Conservation (phyloP, 2,329 filamentous ascomycete genomes). For the Lomentospora prolificans region DNA sequence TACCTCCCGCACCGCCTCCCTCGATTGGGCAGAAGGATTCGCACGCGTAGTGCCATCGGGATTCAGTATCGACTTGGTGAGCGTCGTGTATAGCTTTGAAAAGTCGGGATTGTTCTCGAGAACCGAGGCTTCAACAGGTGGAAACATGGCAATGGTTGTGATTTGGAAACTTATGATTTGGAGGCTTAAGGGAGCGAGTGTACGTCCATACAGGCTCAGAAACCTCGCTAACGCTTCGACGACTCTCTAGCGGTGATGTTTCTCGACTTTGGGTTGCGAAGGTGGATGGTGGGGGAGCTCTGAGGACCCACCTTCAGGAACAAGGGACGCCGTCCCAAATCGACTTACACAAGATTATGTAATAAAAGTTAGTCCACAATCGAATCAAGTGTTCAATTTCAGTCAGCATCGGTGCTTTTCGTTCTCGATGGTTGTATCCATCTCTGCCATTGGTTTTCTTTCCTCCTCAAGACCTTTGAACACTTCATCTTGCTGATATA, state of each 20-base stretch:
- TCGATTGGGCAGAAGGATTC: conserved; percentile 38
- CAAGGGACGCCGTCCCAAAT: background rate
- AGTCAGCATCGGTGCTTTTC: no score
- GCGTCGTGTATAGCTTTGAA: conserved; percentile 43
- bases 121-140: conserved; percentile 45
- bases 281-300: background rate
- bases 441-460: no score
- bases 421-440: no score
- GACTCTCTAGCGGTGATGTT: background rate
- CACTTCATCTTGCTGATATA: no score
- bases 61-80: conserved; percentile 45
- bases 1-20: conserved; percentile 40
- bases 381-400: no score
- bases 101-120: conserved; percentile 50
- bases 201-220: no score
- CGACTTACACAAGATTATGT: background rate
- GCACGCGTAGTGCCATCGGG: conserved; percentile 47
- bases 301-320: background rate
- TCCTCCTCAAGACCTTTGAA: no score
- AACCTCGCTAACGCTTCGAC: no score
- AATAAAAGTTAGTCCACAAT: no score
- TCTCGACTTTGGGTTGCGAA: background rate
- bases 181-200: no score
- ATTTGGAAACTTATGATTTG: no score
- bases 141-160: conserved; percentile 34